Evolutionary conservation across 129 eudicot species (phyloP).

Genomic region (Centella asiatica): DNA sequence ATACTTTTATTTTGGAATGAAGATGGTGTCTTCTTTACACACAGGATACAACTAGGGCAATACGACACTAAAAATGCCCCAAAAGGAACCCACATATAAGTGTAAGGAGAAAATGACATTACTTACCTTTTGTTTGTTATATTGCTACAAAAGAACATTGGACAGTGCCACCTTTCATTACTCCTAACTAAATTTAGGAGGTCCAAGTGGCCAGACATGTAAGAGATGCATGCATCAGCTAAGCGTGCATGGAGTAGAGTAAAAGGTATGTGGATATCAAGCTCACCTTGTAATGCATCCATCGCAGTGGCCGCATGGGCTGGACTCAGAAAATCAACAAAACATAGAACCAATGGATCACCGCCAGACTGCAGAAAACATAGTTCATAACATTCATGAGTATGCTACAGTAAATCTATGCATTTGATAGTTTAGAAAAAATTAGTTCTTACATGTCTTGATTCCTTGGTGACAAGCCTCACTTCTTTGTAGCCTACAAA

Average conservation of each 20-base stretch:
- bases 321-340: slow-evolving; percentile 85
- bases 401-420: not conserved
- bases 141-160: not conserved
- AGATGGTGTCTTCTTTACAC: too few species aligned
- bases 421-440: not conserved
- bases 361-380: slow-evolving; percentile 48
- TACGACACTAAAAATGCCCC: too few species aligned
- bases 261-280: not conserved
- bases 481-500: slow-evolving; percentile 95
- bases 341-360: slow-evolving; percentile 78
- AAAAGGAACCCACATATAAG: too few species aligned
- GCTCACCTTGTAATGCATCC: slow-evolving; percentile 93
- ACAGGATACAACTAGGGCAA: too few species aligned
- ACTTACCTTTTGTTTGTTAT: too few species aligned
- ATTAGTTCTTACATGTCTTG: slow-evolving; percentile 65
- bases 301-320: slow-evolving; percentile 92
- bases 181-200: not conserved
- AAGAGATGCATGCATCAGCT: not conserved
- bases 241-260: not conserved
- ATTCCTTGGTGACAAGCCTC: slow-evolving; percentile 79
- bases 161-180: not conserved
- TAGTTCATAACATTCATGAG: slow-evolving; percentile 3
- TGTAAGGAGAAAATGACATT: too few species aligned
- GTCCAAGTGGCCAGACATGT: slow-evolving; percentile 2
- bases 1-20: too few species aligned